These are phyloP conservation scores for Saposhnikovia divaricata DNA, from an alignment of 129 eudicot species.

Conservation along the genomic window DNA sequence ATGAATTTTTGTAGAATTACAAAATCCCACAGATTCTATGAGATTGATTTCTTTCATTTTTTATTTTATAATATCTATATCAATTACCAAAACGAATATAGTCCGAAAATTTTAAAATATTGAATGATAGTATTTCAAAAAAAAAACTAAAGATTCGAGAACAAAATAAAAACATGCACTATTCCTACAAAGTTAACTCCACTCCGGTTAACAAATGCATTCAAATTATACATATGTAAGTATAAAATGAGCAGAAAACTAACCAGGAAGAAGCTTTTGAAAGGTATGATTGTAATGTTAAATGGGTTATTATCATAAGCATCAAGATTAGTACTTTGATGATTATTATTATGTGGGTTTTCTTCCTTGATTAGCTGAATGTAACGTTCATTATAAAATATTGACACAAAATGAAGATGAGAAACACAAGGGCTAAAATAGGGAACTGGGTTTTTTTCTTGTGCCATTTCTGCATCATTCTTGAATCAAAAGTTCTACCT, in stretches of 20 bases:
- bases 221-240: not conserved
- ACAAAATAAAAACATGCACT: too few species aligned
- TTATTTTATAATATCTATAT: too few species aligned
- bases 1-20: too few species aligned
- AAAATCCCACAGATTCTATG: too few species aligned
- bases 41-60: too few species aligned
- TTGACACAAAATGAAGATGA: constrained; percentile 45
- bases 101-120: too few species aligned
- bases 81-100: too few species aligned
- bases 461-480: constrained; percentile 55
- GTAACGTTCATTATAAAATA: constrained; percentile 47
- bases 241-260: constrained; percentile 2
- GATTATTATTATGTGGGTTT: constrained; percentile 10
- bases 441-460: constrained; percentile 66
- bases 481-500: not conserved
- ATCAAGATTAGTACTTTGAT: constrained; percentile 11
- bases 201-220: too few species aligned
- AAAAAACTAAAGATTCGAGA: too few species aligned
- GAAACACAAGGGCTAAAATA: constrained; percentile 40
- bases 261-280: constrained; percentile 40
- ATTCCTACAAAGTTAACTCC: too few species aligned
- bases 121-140: too few species aligned
- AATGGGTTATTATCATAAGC: not conserved
- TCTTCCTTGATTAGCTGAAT: constrained; percentile 42
- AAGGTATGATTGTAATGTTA: constrained; percentile 23